Conservation (phyloP, 441 rosid species). For the Gossypium davidsonii region DNA sequence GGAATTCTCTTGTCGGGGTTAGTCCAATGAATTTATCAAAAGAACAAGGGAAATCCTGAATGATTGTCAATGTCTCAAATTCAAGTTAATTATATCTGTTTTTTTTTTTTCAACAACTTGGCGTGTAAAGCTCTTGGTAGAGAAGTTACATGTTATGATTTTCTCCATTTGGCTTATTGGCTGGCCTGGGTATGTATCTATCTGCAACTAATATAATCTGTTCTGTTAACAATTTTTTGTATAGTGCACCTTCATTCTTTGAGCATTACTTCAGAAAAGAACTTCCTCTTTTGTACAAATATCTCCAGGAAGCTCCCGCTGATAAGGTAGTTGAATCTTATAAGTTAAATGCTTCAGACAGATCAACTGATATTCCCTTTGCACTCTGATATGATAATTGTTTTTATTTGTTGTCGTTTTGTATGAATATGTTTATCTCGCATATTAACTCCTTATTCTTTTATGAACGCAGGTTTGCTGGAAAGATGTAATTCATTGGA, state of each 20-base stretch:
- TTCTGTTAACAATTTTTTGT: conserved; percentile 14
- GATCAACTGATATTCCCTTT: not conserved
- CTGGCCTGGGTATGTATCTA: not conserved
- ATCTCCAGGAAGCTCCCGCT: conserved; percentile 62
- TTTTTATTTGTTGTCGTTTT: not conserved
- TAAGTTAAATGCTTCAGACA: not conserved
- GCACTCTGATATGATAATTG: not conserved
- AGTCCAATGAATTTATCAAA: not conserved
- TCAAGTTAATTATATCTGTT: not conserved
- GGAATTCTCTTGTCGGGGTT: not conserved
- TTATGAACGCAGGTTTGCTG: conserved; percentile 58
- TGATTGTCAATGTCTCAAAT: not conserved
- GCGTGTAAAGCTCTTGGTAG: not conserved
- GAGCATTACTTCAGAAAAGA: conserved; percentile 55
- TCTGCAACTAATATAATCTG: not conserved
- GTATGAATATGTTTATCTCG: not conserved
- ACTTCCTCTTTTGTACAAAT: conserved; percentile 55
- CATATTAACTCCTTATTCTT: not conserved
- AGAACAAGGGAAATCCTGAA: not conserved
- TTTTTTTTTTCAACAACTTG: not conserved
- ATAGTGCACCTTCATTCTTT: conserved; percentile 75
- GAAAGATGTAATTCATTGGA: conserved; percentile 90
- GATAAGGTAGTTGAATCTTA: conserved; percentile 41
- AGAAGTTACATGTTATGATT: not conserved
- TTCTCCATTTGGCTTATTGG: not conserved